Conservation (phyloP, 805 yeast genomes). For the Kuraishia hungarica region DNA sequence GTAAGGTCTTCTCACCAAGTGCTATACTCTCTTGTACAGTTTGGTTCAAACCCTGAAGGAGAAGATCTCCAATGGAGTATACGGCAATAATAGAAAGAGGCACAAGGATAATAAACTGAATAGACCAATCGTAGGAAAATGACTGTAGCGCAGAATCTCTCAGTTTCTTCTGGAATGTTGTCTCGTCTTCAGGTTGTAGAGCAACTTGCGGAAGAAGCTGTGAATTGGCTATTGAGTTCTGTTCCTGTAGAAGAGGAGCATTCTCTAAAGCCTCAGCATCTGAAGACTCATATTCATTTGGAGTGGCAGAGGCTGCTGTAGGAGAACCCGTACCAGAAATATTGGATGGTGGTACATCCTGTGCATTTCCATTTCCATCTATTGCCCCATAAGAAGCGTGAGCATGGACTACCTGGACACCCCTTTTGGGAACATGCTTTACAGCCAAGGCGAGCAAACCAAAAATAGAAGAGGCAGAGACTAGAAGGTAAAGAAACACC, state of each 20-base stretch:
- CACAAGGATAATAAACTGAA: slow-evolving; percentile 61
- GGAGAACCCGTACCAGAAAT: slow-evolving; percentile 2
- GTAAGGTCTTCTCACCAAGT: slow-evolving; percentile 31
- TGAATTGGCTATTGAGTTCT: slow-evolving; percentile 14
- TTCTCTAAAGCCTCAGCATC: slow-evolving; percentile 2
- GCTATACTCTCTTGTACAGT: slow-evolving; percentile 57
- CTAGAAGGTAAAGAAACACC: slow-evolving; percentile 35
- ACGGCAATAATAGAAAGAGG: slow-evolving; percentile 54
- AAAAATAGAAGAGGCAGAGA: slow-evolving; percentile 36
- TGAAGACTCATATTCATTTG: background rate
- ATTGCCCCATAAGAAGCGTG: background rate
- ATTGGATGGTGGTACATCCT: slow-evolving; percentile 8
- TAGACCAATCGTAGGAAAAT: slow-evolving; percentile 70
- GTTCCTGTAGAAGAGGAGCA: slow-evolving; percentile 4
- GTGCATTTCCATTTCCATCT: background rate
- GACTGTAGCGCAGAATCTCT: slow-evolving; percentile 28
- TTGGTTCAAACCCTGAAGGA: slow-evolving; percentile 60
- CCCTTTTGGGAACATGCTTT: slow-evolving; percentile 10
- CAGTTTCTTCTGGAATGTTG: slow-evolving; percentile 15
- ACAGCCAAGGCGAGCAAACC: slow-evolving; percentile 45
- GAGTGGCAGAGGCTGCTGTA: slow-evolving; percentile 9
- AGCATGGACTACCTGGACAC: background rate
- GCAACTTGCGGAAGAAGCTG: slow-evolving; percentile 10
- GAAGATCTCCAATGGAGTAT: slow-evolving; percentile 45
- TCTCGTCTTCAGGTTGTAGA: slow-evolving; percentile 19